Evolutionary conservation across 305 asterid species (phyloP).

Genomic region (Andrographis paniculata): DNA sequence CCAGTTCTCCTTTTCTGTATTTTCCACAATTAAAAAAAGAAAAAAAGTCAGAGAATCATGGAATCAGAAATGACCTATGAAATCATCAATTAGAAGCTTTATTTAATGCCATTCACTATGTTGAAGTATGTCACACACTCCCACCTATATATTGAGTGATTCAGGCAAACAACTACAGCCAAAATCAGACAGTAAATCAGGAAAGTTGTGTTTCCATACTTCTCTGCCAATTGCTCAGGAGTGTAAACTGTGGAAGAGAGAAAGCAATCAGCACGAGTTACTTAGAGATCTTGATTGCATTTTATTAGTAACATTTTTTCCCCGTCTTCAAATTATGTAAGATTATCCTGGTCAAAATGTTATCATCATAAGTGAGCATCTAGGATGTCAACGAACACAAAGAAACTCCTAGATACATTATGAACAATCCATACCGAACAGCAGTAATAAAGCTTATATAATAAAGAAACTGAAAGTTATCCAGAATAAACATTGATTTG

Average conservation of each 20-base stretch:
- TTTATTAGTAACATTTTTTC: too few relatives aligned
- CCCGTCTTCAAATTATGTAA: not conserved
- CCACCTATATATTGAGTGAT: conserved; percentile 77
- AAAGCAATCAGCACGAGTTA: conserved; percentile 13
- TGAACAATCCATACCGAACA: not conserved
- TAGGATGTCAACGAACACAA: too few relatives aligned
- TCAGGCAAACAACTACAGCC: conserved; percentile 58
- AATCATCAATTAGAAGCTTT: conserved; percentile 12
- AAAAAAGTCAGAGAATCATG: conserved; percentile 8
- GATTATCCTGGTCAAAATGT: not conserved
- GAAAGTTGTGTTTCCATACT: conserved; percentile 70
- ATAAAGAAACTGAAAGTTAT: not conserved
- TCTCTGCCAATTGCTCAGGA: conserved; percentile 89
- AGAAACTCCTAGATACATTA: not conserved
- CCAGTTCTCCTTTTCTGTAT: conserved; percentile 73
- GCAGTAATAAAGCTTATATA: conserved; percentile 1
- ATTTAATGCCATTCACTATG: conserved; percentile 14
- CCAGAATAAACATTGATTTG: not conserved
- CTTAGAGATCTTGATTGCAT: not conserved
- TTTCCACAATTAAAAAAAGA: conserved; percentile 15
- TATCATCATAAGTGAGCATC: not conserved
- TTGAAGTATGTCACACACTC: conserved; percentile 17
- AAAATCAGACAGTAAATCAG: conserved; percentile 78
- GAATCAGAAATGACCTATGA: conserved; percentile 4
- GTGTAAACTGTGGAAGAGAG: conserved; percentile 59